Percentiles rank a stretch among this genome's conserved stretches.
Conservation (phyloP, 2,329 filamentous ascomycete species). For the Didymella pomorum region DNA sequence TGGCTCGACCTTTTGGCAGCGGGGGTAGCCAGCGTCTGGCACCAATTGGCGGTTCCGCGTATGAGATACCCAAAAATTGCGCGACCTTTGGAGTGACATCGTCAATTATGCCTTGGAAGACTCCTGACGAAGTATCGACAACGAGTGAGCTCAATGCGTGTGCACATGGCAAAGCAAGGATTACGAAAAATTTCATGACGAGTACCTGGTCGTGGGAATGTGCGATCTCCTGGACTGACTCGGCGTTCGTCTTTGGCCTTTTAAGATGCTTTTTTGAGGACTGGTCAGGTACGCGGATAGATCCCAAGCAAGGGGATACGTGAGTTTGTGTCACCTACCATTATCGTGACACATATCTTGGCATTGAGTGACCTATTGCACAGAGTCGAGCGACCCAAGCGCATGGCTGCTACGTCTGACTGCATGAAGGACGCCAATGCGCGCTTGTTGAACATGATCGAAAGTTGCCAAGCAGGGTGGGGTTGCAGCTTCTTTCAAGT, state of each 20-base stretch:
- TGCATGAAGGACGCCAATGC: background rate
- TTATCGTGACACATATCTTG: background rate
- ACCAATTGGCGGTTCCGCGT: background rate
- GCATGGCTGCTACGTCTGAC: background rate
- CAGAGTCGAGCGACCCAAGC: background rate
- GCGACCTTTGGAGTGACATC: slow-evolving; percentile 44
- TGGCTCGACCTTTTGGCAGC: background rate
- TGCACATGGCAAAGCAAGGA: slow-evolving; percentile 9
- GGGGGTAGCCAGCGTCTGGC: slow-evolving; percentile 2
- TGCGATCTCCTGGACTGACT: background rate
- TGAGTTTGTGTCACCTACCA: background rate
- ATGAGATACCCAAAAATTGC: background rate
- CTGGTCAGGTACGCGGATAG: background rate
- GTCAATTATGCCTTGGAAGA: slow-evolving; percentile 44
- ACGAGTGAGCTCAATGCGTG: slow-evolving; percentile 24
- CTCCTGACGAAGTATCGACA: slow-evolving; percentile 36
- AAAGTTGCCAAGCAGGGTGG: background rate
- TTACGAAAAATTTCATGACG: background rate
- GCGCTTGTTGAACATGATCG: background rate
- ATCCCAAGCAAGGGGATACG: background rate
- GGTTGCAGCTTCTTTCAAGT: background rate
- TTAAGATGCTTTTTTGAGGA: background rate
- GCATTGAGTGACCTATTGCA: background rate
- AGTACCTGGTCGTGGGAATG: background rate
- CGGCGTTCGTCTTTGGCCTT: background rate